Evolutionary conservation across 169 alveolate species (phyloP), one percentile per base, ranked within the genome.

Genomic region (Amoebophrya sp.): DNA sequence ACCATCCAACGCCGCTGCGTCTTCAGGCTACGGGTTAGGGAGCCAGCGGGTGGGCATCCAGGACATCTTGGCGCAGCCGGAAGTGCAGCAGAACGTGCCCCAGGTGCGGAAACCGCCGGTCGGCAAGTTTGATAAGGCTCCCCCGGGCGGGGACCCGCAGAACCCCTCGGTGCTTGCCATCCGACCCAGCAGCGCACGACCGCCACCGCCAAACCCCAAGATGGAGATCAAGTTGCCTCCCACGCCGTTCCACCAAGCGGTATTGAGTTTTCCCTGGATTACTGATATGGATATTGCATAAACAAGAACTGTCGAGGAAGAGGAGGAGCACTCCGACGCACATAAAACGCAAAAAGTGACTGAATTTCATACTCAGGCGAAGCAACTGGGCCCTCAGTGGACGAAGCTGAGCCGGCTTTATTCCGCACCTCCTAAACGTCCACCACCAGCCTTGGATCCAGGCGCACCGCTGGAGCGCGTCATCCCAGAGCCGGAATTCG

Each of bases 131-230:
- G 38, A 18, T 3, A 25, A 25, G 32, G 10, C 32, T 25, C 83
- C 1, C 83, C 83, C 32, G 32, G 32, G 83, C 83, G 32, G 54
- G 54, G 54, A 41, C n/a, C n/a, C n/a, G n/a, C n/a, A n/a, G n/a
- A n/a, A n/a, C n/a, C n/a, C n/a, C n/a, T n/a, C n/a, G 38, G 83
- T 66, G 83, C 29, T 66, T 2, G 83, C 83, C 32, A 66, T 66
- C 0, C 29, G 83, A 66, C 83, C 83, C 35, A 1, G 32, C 29
- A 66, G 83, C 83, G 83, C 83, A n/a, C 29, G 83, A 25, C 83
- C 83, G 83, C 83, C 83, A 25, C 83, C 83, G 35, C 83, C 83
- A 2, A 25, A 66, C 83, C 83, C 83, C 32, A 66, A 66, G 18
- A 66, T 12, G 83, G 83, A 66, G 18, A 66, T 66, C 32, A 7